Evolutionary conservation across 139 green algal genomes (phyloP), one percentile per base, ranked within the genome.

Genomic region (Chlamydomonas schloesseri): DNA sequence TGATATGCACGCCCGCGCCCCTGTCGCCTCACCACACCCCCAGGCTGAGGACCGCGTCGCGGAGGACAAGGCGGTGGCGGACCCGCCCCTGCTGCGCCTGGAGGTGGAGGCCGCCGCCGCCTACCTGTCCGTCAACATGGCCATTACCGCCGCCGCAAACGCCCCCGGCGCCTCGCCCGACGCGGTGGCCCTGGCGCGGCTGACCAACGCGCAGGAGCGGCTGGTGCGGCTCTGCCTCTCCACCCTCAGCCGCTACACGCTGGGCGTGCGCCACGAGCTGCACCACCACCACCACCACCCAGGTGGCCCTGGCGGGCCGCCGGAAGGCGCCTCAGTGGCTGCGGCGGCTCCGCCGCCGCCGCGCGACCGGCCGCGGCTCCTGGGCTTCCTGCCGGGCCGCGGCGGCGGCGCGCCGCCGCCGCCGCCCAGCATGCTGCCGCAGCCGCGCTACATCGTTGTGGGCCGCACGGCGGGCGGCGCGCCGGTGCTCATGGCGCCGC

Each of bases 81-180:
- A 99, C 91, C 97, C 97, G 3, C 97, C 97, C 6, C 92, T 99
- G 88, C 92, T 99, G 88, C 86, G 94, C 18, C 91, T 99, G 57
- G 97, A 99, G 92, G 93, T 89, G 15, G 97, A 99, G 90, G 93
- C 95, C 50, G 87, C 90, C 17, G 94, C 98, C 72, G 94, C 96
- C 15, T 97, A 98, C 84, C 89, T 99, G 31, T 95, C 92, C 37
- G 89, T 98, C 50, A 81, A 74, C 76, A n/a, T 81, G 31, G 76
- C 75, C 76, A 81, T 73, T 42, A 69, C 42, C 36, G 29, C 67
- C 36, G 71, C 57, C 29, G 76, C 53, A 11, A 31, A 64, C 11
- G 67, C 60, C 50, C 31, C 42, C 28, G 36, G 85, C 36, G 82
- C 82, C 23, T n/a, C 18, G 10, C 37, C 71, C 37, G 82, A 87